phyloP scores from a whole-genome alignment of 805 yeast species.

The Ogataea naganishii region DNA sequence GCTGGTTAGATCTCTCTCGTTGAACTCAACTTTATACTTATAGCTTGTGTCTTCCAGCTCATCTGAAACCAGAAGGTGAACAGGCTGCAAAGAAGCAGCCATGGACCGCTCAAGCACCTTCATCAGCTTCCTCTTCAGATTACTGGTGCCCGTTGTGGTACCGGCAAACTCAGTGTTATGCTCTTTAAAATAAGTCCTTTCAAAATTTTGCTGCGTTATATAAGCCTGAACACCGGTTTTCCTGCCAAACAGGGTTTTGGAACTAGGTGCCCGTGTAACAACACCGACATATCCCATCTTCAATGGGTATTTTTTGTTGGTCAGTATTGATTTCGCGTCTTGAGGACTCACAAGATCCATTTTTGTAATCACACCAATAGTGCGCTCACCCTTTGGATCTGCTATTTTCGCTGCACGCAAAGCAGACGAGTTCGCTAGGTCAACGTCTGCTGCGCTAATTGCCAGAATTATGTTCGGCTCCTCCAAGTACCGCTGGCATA shows the following conservation, averaged over 20 bases:
- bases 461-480: constrained; percentile 93
- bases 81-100: constrained; percentile 84
- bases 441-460: constrained; percentile 96
- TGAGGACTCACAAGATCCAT: constrained; percentile 81
- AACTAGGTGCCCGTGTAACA: constrained; percentile 62
- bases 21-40: constrained; percentile 91
- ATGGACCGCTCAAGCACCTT: constrained; percentile 82
- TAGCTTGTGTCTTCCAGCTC: constrained; percentile 92
- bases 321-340: constrained; percentile 57
- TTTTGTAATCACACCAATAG: constrained; percentile 94
- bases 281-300: constrained; percentile 98
- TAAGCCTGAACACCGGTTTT: constrained; percentile 53
- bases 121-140: constrained; percentile 73
- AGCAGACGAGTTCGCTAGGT: constrained; percentile 92
- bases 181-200: constrained; percentile 52
- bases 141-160: constrained; percentile 68
- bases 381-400: constrained; percentile 92
- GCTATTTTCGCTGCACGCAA: constrained; percentile 80
- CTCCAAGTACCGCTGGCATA: constrained; percentile 81
- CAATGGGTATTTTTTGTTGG: constrained; percentile 79
- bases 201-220: constrained; percentile 61
- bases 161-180: constrained; percentile 51
- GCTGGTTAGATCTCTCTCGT: constrained; percentile 89
- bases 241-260: constrained; percentile 40
- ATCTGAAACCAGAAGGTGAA: constrained; percentile 74